Base-by-base conservation (phyloP, 2,329 filamentous ascomycete genomes). In the Cladosporium sp. region DNA sequence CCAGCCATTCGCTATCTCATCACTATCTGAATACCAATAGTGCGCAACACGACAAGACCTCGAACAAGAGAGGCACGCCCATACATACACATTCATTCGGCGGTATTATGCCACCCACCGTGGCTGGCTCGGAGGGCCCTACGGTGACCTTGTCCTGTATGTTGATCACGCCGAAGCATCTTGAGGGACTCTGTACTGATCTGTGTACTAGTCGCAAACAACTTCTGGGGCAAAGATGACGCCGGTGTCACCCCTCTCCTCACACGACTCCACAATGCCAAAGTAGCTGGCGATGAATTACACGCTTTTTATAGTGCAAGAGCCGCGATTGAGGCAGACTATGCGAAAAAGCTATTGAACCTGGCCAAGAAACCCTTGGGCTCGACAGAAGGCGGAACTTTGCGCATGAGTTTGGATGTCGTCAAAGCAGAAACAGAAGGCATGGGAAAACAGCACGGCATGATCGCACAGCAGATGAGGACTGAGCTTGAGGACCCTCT, bases 221-320 rank as follows among this genome's bases (percentile, higher is more conserved):
- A 99, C 74, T 99, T 99, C 75, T 99, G 94, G 94, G 94, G 94
- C 63, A 97, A 96, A 80, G 93, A 97, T 73, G 94, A 99, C 80
- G 94, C 93, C 52, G 95, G 94, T 71, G 92, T 99, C 69, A 82
- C 82, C 45, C 95, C 94, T 58, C 84, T 99, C 69, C 82, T 99
- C 28, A 90, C 93, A 73, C 93, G 94, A 70, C 96, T 99, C 91
- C 88, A 91, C 70, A 88, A 87, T 74, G 91, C 94, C 49, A 99
- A 99, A 79, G 85, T 89, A 68, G 97, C 94, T 24, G 92, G 88
- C 72, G 95, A 99, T 75, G 94, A 99, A 76, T 75, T 99, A 51
- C 93, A 90, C 71, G 80, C 87, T 9, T 99, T 99, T 77, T 99
- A 99, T 74, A 85, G 81, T 62, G 93, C 90, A 58, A 91, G 94